Base-by-base conservation (phyloP, 2,329 filamentous ascomycete genomes). In the Calonectria hongkongensis region DNA sequence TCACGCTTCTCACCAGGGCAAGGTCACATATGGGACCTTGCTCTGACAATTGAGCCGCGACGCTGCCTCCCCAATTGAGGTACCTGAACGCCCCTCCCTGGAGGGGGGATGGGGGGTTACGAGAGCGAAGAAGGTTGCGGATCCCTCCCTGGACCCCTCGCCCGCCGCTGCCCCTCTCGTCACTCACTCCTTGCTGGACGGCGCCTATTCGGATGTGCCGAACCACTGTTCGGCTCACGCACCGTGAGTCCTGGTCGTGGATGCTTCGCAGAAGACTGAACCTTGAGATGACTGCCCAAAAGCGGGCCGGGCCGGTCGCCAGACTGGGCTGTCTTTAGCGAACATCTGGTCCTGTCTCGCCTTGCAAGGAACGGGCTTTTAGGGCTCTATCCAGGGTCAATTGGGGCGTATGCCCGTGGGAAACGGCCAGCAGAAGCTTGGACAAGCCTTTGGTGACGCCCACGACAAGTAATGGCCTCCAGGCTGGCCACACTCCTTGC, bases 271-370 rank as follows among this genome's bases (percentile, higher is more conserved):
- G 47, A 33, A 65, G 65, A 54, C 66, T 58, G 51, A 73, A 47
- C 51, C 62, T 67, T 75, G 72, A 67, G 58, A 72, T 73, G 64
- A 71, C 72, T 66, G 67, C 58, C 68, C 64, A 73, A 71, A 74
- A 75, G 75, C 77, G 78, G 78, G 72, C 78, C 78, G 77, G 77
- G 33, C 78, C 76, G 77, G 78, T 71, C 76, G 65, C 69, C 67
- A 70, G 72, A 73, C 77, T 78, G 76, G 78, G 71, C 78, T 78
- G 77, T 56, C 51, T 56, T 56, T 74, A 73, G 68, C 74, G 74
- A 73, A 75, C 50, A 70, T 73, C 64, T 71, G 69, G 69, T 64
- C 67, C 71, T 75, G 63, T 73, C 73, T 72, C 51, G 74, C 63
- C 65, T 66, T 68, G 51, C 69, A 75, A 68, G 73, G 69, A 66